These are phyloP conservation scores for Tolypocladium album DNA, from an alignment of 2,329 filamentous ascomycete genomes.

Conservation along the genomic window DNA sequence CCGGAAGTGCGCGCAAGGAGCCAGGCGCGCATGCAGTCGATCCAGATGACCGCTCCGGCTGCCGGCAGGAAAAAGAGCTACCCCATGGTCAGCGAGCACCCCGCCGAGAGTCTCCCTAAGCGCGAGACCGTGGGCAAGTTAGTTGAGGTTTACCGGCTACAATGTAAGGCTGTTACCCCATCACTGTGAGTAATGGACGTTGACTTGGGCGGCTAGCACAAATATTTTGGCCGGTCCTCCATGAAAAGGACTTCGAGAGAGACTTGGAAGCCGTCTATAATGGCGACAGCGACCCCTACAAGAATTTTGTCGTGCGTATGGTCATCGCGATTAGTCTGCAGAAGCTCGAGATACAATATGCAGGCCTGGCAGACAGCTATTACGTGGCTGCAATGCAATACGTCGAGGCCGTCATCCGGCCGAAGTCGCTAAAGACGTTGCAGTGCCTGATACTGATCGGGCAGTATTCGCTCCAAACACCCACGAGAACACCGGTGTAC, in stretches of 20 bases:
- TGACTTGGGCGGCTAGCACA: conserved; percentile 48
- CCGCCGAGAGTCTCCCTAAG: conserved; percentile 66
- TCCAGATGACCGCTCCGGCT: conserved; percentile 36
- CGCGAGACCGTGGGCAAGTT: conserved; percentile 65
- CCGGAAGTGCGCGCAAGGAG: conserved; percentile 58
- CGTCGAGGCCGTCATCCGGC: conserved; percentile 70
- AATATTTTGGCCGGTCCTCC: conserved; percentile 75
- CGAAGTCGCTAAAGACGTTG: conserved; percentile 83
- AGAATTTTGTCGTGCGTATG: conserved; percentile 83
- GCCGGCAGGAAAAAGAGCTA: conserved; percentile 72
- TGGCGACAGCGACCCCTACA: conserved; percentile 65
- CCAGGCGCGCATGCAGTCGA: conserved; percentile 45
- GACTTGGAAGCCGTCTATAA: conserved; percentile 75
- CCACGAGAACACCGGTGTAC: conserved; percentile 84
- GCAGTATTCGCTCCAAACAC: conserved; percentile 85
- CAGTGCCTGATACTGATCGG: conserved; percentile 83
- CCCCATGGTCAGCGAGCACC: conserved; percentile 76
- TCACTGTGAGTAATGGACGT: background rate
- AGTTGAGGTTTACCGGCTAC: conserved; percentile 75
- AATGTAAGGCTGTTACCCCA: conserved; percentile 42
- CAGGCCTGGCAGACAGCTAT: conserved; percentile 90
- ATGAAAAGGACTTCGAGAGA: conserved; percentile 66
- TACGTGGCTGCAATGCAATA: conserved; percentile 81
- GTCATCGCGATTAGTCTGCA: conserved; percentile 92
- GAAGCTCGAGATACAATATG: conserved; percentile 79